Percentiles rank a stretch among this genome's conserved stretches.
Conservation (phyloP, 2,329 filamentous ascomycete genomes). For the Bipolaris bicolor region DNA sequence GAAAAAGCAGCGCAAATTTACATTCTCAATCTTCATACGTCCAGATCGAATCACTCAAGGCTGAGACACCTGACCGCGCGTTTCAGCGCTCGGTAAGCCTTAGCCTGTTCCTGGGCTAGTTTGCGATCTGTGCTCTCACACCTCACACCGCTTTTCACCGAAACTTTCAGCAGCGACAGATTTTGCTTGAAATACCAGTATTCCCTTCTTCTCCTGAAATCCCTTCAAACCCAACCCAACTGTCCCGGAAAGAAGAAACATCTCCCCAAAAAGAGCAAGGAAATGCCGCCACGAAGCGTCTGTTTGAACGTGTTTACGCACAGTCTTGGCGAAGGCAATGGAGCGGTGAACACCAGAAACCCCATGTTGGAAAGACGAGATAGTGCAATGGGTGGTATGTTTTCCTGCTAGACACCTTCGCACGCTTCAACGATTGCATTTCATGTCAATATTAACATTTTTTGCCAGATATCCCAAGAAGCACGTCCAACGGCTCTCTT, state of each 20-base stretch:
- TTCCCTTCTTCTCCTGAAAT: slow-evolving; percentile 17
- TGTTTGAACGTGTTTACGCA: slow-evolving; percentile 47
- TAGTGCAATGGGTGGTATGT: slow-evolving; percentile 39
- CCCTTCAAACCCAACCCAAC: slow-evolving; percentile 14
- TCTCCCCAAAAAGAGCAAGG: slow-evolving; percentile 20
- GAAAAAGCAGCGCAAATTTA: neutral
- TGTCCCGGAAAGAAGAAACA: slow-evolving; percentile 19
- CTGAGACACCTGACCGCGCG: slow-evolving; percentile 45
- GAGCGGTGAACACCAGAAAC: slow-evolving; percentile 36
- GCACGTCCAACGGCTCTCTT: slow-evolving; percentile 32
- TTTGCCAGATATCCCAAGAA: slow-evolving; percentile 23
- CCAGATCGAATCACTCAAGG: slow-evolving; percentile 13
- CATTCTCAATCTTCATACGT: slow-evolving; percentile 6
- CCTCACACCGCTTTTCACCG: slow-evolving; percentile 48
- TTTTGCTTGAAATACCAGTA: slow-evolving; percentile 35
- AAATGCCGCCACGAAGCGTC: slow-evolving; percentile 47
- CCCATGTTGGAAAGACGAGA: slow-evolving; percentile 33
- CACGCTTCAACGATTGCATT: neutral
- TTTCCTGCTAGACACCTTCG: neutral
- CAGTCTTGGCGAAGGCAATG: slow-evolving; percentile 37
- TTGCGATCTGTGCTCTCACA: slow-evolving; percentile 42
- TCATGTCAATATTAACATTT: slow-evolving; percentile 14
- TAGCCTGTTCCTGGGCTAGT: slow-evolving; percentile 38
- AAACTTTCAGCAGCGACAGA: slow-evolving; percentile 33
- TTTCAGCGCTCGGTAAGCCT: slow-evolving; percentile 36